phyloP scores from a whole-genome alignment of 768 basidiomycete genomes.

The Mycena rosella region DNA sequence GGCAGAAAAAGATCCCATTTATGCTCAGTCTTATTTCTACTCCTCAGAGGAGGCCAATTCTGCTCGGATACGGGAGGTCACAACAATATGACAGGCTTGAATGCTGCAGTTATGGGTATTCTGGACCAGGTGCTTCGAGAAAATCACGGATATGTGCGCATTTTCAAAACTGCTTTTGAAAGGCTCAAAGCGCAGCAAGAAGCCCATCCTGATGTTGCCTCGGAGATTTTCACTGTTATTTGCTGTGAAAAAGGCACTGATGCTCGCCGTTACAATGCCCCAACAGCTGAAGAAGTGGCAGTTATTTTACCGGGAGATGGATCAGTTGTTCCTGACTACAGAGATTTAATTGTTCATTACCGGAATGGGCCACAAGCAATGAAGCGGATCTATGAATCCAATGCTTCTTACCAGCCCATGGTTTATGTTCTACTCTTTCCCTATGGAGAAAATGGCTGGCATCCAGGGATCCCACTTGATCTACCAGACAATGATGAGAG shows the following conservation, averaged over 20 bases:
- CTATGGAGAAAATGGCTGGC: constrained; percentile 54
- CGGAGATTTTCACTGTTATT: constrained; percentile 12
- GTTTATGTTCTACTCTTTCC: constrained; percentile 49
- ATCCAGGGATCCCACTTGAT: constrained; percentile 37
- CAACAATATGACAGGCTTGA: constrained; percentile 2
- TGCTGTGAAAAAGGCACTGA: constrained; percentile 37
- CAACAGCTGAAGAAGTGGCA: constrained; percentile 55
- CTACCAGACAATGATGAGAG: not conserved
- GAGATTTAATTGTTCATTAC: constrained; percentile 48
- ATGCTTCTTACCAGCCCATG: constrained; percentile 49
- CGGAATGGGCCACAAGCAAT: constrained; percentile 35
- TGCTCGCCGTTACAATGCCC: constrained; percentile 52
- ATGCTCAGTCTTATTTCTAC: constrained; percentile 45
- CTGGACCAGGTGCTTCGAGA: constrained; percentile 8
- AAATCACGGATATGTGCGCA: not conserved
- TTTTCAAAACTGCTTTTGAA: constrained; percentile 15
- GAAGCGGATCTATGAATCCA: constrained; percentile 37
- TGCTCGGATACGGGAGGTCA: not conserved
- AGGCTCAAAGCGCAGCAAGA: constrained; percentile 35
- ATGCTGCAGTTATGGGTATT: constrained; percentile 35
- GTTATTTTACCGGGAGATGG: constrained; percentile 50
- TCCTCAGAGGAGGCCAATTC: constrained; percentile 14
- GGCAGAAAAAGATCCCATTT: constrained; percentile 36
- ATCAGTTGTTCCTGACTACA: constrained; percentile 15
- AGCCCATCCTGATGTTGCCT: constrained; percentile 34